Evolutionary conservation across 257 asterid species (phyloP).

Genomic region (Ballota nigra): DNA sequence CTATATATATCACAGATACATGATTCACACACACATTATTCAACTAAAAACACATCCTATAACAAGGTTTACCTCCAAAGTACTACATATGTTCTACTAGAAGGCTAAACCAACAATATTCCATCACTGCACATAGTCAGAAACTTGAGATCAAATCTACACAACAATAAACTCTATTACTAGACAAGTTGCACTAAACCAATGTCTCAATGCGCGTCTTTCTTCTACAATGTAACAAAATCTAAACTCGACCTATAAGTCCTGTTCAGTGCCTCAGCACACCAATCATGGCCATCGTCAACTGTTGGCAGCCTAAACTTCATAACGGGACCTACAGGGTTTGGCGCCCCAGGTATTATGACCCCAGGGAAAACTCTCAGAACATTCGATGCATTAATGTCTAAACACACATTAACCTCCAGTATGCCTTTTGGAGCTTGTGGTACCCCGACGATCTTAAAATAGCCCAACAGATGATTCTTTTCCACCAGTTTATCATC

Average conservation of each 20-base stretch:
- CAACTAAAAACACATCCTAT: not conserved
- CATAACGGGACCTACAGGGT: conserved; percentile 52
- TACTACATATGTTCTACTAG: not conserved
- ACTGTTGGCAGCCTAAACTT: conserved; percentile 83
- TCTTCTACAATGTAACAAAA: conserved; percentile 56
- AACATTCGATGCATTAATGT: conserved; percentile 61
- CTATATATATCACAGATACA: not conserved
- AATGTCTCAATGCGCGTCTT: conserved; percentile 36
- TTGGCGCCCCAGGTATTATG: conserved; percentile 38
- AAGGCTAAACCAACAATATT: conserved; percentile 18
- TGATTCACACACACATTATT: no score
- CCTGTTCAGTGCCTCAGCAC: conserved; percentile 63
- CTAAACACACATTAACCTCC: conserved; percentile 67
- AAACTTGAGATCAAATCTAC: not conserved
- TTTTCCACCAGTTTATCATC: conserved; percentile 44
- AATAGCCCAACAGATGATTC: conserved; percentile 73
- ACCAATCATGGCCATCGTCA: conserved; percentile 90
- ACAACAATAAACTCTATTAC: not conserved
- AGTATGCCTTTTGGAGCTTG: conserved; percentile 72
- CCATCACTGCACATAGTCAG: not conserved
- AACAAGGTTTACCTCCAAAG: conserved; percentile 17
- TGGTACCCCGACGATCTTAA: conserved; percentile 70
- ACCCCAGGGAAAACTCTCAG: conserved; percentile 65
- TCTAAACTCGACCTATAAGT: conserved; percentile 61
- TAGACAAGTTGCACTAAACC: not conserved